Conservation (phyloP, 2,329 filamentous ascomycete genomes). For the Sporothrix euskadiensis region DNA sequence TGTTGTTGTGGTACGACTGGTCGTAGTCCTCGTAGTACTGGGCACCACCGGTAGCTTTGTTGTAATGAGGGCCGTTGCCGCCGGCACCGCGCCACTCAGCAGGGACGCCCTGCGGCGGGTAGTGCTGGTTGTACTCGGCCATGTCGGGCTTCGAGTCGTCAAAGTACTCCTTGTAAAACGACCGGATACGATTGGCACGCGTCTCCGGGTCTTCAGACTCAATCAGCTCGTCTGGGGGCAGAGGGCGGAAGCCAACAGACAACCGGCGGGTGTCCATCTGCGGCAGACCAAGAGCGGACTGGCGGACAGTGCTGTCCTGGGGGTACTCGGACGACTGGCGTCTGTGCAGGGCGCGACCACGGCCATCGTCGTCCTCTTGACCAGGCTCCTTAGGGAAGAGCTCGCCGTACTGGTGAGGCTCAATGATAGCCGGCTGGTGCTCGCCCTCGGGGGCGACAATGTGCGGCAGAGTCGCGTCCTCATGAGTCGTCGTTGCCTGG, state of each 20-base stretch:
- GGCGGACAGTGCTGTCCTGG: constrained; percentile 28
- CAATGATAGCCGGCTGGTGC: constrained; percentile 35
- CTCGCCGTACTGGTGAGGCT: constrained; percentile 35
- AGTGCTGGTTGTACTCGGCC: constrained; percentile 35
- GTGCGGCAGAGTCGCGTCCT: constrained; percentile 15
- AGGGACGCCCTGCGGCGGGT: constrained; percentile 31
- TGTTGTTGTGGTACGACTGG: constrained; percentile 60
- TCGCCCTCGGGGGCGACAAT: constrained; percentile 14
- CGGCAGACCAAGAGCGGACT: constrained; percentile 54
- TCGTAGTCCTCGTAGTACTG: constrained; percentile 77
- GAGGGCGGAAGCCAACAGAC: constrained; percentile 75
- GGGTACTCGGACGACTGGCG: constrained; percentile 38
- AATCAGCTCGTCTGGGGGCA: constrained; percentile 79
- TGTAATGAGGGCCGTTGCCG: constrained; percentile 18
- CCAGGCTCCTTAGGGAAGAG: constrained; percentile 36
- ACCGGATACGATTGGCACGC: constrained; percentile 92
- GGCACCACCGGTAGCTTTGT: constrained; percentile 32
- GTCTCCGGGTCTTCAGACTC: constrained; percentile 88
- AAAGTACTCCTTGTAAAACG: constrained; percentile 99
- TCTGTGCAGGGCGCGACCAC: constrained; percentile 31
- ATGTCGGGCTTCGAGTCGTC: constrained; percentile 67
- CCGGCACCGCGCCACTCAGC: constrained; percentile 21
- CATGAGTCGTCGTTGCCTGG: constrained; percentile 17
- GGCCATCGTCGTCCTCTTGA: constrained; percentile 33
- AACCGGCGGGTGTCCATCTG: constrained; percentile 57